Base-by-base conservation (phyloP, 352 stramenopile species). In the Phytophthora chlamydospora region DNA sequence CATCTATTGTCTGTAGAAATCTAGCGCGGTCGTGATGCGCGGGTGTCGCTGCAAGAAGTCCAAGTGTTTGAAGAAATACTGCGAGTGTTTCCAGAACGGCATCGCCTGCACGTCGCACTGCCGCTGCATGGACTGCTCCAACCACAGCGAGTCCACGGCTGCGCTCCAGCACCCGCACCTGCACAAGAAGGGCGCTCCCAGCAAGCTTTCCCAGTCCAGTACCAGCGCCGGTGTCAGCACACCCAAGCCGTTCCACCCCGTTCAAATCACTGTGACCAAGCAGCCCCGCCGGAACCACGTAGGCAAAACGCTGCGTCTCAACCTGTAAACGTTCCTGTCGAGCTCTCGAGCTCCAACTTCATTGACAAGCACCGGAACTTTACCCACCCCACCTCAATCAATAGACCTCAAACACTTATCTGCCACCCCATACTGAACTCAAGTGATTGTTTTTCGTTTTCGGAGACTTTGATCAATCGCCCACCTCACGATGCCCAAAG, bases 21-120 rank as follows among this genome's bases (percentile, higher is more conserved):
- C 80, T 36, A 92, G 71, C 45, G 78, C 83, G 17, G 78, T 90
- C 27, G 80, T 90, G 59, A 73, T 89, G 51, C 79, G 83, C 3
- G 91, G 95, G 11, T 99, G 97, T 63, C 92, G 92, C 61, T 99
- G 97, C 81, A 98, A 98, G 61, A 98, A 98, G 65, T 98, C 90
- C 52, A 91, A 91, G 58, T 99, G 97, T 84, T 75, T 98, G 19
- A 99, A 99, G 71, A 99, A 99, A 60, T 95, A 99, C 77, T 99
- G 97, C 77, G 96, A 98, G 71, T 99, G 97, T 76, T 99, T 98
- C 73, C 85, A 98, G 74, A 97, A 94, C 71, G 85, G 62, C 58
- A 90, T 90, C 46, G 83, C 68, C 75, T 98, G 97, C 66, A 95
- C 92, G 6, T 73, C 78, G 17, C 83, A 94, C 58, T 99, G 97